A percentile compares a stretch with the other conserved stretches of the same genome.
These are phyloP conservation scores for Neohortaea acidophila DNA, from an alignment of 495 filamentous ascomycete genomes.

Conservation along the genomic window DNA sequence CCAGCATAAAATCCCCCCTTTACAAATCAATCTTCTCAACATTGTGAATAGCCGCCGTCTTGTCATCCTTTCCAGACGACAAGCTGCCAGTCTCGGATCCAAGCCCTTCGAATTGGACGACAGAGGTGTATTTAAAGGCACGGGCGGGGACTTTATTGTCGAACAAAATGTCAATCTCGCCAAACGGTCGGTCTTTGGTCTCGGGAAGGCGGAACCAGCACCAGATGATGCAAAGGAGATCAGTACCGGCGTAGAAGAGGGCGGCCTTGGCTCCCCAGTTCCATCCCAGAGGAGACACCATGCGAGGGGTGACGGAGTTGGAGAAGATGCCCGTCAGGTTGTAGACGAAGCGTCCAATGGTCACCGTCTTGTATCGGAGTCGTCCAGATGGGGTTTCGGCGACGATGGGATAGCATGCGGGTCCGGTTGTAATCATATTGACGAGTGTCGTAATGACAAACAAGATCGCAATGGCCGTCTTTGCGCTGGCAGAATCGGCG, in stretches of 20 bases:
- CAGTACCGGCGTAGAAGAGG: constrained; percentile 13
- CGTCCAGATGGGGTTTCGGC: constrained; percentile 58
- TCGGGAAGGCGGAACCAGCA: constrained; percentile 32
- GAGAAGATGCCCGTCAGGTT: constrained; percentile 55
- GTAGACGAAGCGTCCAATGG: constrained; percentile 53
- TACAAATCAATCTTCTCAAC: no score
- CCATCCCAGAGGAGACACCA: constrained; percentile 62
- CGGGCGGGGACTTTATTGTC: no score
- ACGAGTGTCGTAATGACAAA: constrained; percentile 57
- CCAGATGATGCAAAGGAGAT: constrained; percentile 23
- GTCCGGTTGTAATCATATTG: constrained; percentile 62
- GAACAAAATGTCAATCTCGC: constrained; percentile 7
- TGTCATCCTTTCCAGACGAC: no score
- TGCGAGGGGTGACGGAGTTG: constrained; percentile 56
- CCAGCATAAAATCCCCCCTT: no score
- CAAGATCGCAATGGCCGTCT: constrained; percentile 53
- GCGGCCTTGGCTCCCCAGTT: constrained; percentile 37
- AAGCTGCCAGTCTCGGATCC: no score
- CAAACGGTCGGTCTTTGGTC: constrained; percentile 21
- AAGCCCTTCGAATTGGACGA: no score
- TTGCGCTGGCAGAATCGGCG: constrained; percentile 37
- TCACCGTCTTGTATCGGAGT: constrained; percentile 63
- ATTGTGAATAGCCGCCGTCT: no score
- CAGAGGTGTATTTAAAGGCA: no score
- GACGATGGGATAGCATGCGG: constrained; percentile 53